Conservation (phyloP, 192 early-diverging fungal genomes). For the Lobosporangium transversale region DNA sequence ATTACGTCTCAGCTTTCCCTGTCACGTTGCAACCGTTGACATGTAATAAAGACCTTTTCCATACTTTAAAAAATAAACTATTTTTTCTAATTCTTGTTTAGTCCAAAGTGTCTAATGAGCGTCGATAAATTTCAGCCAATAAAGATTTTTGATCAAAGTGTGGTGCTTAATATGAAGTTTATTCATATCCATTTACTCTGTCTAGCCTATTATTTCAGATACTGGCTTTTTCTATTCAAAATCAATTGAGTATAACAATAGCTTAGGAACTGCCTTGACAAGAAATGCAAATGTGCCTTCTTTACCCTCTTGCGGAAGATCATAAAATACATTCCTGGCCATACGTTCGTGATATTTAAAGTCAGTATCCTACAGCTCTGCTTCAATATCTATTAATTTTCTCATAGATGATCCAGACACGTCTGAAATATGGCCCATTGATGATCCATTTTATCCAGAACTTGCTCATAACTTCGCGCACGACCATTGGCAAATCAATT, state of each 20-base stretch:
- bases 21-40: too few species aligned
- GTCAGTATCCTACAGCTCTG: slow-evolving; percentile 44
- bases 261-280: slow-evolving; percentile 56
- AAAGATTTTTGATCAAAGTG: too few species aligned
- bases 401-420: slow-evolving; percentile 20
- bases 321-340: slow-evolving; percentile 81
- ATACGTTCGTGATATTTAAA: slow-evolving; percentile 72
- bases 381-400: slow-evolving; percentile 39
- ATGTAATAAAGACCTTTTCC: too few species aligned
- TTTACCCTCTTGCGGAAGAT: slow-evolving; percentile 72
- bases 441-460: slow-evolving; percentile 79
- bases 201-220: too few species aligned
- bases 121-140: too few species aligned
- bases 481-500: slow-evolving; percentile 70
- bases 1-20: too few species aligned
- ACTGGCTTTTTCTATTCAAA: too few species aligned
- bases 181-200: too few species aligned
- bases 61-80: too few species aligned
- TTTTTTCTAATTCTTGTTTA: too few species aligned
- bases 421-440: slow-evolving; percentile 53
- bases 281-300: slow-evolving; percentile 76
- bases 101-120: too few species aligned
- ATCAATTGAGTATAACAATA: slow-evolving; percentile 55
- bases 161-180: too few species aligned
- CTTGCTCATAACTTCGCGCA: slow-evolving; percentile 68